These are phyloP conservation scores for Phytophthora pistaciae DNA, from an alignment of 352 stramenopile species.

Conservation along the genomic window DNA sequence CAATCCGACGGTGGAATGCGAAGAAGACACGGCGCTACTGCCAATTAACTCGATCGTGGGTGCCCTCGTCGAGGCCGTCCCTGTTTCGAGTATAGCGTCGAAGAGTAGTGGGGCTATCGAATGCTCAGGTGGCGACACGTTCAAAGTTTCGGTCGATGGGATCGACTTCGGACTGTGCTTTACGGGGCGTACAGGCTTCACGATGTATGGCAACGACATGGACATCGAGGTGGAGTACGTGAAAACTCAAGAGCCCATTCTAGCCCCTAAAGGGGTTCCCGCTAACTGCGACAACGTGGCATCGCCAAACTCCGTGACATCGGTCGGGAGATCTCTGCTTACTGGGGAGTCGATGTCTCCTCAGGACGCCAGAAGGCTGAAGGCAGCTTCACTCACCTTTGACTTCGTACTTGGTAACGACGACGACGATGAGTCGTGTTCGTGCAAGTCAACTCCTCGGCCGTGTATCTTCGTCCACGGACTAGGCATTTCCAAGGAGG, in stretches of 20 bases:
- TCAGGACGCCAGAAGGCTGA: conserved; percentile 4
- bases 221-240: conserved; percentile 30
- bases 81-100: conserved; percentile 17
- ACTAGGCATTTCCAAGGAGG: conserved; percentile 19
- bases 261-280: neutral
- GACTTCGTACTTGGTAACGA: conserved; percentile 11
- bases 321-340: conserved; percentile 21
- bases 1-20: conserved; percentile 14
- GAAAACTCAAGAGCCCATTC: conserved; percentile 15
- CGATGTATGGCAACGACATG: conserved; percentile 26
- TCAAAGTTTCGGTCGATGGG: conserved; percentile 35
- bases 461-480: conserved; percentile 40
- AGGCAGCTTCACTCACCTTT: conserved; percentile 20
- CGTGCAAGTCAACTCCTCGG: conserved; percentile 26
- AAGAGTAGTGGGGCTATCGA: conserved; percentile 15
- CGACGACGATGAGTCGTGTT: neutral
- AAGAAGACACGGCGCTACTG: conserved; percentile 14
- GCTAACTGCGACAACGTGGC: conserved; percentile 24
- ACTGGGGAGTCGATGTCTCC: conserved; percentile 17
- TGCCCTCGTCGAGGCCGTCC: conserved; percentile 22
- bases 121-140: conserved; percentile 27
- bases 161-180: conserved; percentile 38
- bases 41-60: conserved; percentile 36
- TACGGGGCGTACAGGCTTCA: conserved; percentile 16
- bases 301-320: conserved; percentile 13